These are phyloP conservation scores for Dryadomyces sulphureus DNA, from an alignment of 2,329 filamentous ascomycete genomes.

Conservation along the genomic window DNA sequence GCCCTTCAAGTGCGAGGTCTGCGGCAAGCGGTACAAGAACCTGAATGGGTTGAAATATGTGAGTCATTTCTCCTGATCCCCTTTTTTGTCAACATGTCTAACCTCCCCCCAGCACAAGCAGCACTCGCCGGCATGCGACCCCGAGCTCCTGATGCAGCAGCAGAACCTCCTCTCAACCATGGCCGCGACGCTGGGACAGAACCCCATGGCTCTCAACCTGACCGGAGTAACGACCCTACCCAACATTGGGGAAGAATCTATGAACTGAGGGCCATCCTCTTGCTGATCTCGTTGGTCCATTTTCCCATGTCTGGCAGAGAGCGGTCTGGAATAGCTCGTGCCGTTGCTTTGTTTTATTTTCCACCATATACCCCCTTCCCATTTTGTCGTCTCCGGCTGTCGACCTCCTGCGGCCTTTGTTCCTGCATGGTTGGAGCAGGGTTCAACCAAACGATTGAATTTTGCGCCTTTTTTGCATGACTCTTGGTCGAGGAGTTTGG, in stretches of 20 bases:
- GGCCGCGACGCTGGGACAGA: conserved; percentile 16
- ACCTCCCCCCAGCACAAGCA: conserved; percentile 45
- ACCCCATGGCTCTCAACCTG: conserved; percentile 18
- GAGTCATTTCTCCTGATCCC: conserved; percentile 22
- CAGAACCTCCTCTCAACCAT: conserved; percentile 20
- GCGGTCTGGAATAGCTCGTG: not conserved
- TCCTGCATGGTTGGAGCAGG: no score
- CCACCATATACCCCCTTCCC: not conserved
- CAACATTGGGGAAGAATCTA: conserved; percentile 29
- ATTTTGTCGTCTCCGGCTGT: not conserved
- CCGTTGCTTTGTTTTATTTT: not conserved
- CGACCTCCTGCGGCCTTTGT: no score
- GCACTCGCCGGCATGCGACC: conserved; percentile 80
- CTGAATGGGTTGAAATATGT: conserved; percentile 94
- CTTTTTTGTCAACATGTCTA: not conserved
- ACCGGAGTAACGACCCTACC: conserved; percentile 18
- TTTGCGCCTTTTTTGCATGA: not conserved
- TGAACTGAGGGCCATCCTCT: conserved; percentile 11
- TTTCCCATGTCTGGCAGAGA: not conserved
- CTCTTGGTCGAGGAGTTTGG: not conserved
- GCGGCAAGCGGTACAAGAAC: conserved; percentile 98
- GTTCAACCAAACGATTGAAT: not conserved
- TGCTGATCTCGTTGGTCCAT: not conserved
- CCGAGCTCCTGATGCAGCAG: conserved; percentile 45
- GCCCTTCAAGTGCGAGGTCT: conserved; percentile 92